Evolutionary conservation across 2,329 filamentous ascomycete genomes (phyloP).

Genomic region (Lachnellula occidentalis): DNA sequence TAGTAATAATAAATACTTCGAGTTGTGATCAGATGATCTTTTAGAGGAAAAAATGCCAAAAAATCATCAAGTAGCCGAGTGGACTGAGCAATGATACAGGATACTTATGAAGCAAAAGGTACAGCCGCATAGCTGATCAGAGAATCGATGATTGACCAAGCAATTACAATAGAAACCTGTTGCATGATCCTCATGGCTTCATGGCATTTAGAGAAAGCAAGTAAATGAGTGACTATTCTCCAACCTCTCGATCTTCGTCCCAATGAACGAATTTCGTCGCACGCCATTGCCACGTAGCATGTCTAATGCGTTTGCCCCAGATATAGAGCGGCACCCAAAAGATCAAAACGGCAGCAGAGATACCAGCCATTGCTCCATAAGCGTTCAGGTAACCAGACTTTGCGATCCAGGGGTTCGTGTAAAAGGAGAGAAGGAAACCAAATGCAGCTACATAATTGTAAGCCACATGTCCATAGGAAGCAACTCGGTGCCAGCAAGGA

Average conservation of each 20-base stretch:
- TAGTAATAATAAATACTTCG: too few species aligned
- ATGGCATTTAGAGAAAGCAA: background rate
- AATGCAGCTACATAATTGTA: slow-evolving; percentile 36
- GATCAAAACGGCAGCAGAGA: slow-evolving; percentile 42
- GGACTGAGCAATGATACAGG: too few species aligned
- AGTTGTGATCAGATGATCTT: too few species aligned
- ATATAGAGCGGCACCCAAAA: slow-evolving; percentile 47
- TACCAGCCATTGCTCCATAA: slow-evolving; percentile 53
- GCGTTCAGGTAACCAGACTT: slow-evolving; percentile 44
- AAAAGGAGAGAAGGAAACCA: slow-evolving; percentile 54
- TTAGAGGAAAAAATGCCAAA: too few species aligned
- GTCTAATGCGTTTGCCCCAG: slow-evolving; percentile 45
- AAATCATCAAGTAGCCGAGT: too few species aligned
- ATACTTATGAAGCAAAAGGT: too few species aligned
- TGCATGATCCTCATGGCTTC: too few species aligned
- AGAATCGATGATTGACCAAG: background rate
- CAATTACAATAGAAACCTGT: background rate
- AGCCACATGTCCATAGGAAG: background rate
- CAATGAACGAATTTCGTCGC: slow-evolving; percentile 43
- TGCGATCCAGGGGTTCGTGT: slow-evolving; percentile 54
- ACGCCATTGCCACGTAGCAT: slow-evolving; percentile 43
- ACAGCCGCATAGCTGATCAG: too few species aligned
- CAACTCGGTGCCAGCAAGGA: background rate
- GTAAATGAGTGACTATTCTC: slow-evolving; percentile 37
- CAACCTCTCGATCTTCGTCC: slow-evolving; percentile 49